Evolutionary conservation across 306 rosid species (phyloP), one percentile per base, ranked within the genome.

Genomic region (Sindora glabra): DNA sequence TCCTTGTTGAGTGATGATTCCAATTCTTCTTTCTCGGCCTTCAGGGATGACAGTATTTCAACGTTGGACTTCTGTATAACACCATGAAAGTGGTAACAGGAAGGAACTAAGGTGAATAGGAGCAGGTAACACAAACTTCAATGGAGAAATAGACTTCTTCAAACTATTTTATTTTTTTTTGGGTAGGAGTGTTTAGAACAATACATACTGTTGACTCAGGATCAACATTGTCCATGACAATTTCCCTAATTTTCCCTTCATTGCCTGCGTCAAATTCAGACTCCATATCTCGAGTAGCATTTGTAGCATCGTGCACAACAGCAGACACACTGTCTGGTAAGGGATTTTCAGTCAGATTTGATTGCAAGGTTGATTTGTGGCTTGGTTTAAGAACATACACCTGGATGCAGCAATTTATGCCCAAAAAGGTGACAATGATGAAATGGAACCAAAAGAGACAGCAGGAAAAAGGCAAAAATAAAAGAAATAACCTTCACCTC

Each of bases 301-400:
- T 86, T 25, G 95, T 85, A 51, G 67, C 84, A 76, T 87, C 73
- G 29, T 48, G 83, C 54, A 79, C 70, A n/a, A n/a, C n/a, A 23
- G 88, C 88, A 46, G 88, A 78, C 64, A 80, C 89, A 76, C 89
- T 83, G 72, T 73, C 95, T 1, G 85, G 87, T 55, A 79, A 68
- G 12, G 79, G 76, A 57, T 70, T 87, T 67, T 73, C 87, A 19
- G 48, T 70, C 71, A 79, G 69, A 73, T 85, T 85, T 48, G 96
- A 71, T 72, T 73, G 97, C 87, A 87, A 69, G 68, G 86, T 83
- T 34, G 89, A 87, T 79, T 83, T 90, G 80, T 85, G 96, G 84
- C 97, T 90, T 61, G 95, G 96, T 77, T 85, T 90, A 46, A 90
- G 95, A 77, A 87, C 84, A 42, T 80, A 77, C 62, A 87, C 89